phyloP scores from a whole-genome alignment of 805 yeast species.

The Ogataea paradorogensis region DNA sequence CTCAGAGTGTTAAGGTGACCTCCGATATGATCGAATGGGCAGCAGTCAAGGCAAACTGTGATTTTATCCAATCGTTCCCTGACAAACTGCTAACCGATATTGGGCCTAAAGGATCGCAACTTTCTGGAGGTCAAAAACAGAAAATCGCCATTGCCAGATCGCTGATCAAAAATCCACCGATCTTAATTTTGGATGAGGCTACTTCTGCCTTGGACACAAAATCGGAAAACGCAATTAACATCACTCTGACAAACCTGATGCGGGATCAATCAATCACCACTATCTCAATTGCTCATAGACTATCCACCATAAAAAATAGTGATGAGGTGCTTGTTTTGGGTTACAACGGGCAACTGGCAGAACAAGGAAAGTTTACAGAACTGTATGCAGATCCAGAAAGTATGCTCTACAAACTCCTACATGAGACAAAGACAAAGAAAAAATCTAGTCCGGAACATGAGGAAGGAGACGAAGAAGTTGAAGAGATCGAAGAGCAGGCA shows the following conservation, averaged over 20 bases:
- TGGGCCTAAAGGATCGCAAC: constrained; percentile 69
- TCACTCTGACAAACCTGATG: constrained; percentile 59
- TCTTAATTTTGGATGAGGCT: constrained; percentile 72
- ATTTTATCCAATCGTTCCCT: constrained; percentile 73
- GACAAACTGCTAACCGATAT: constrained; percentile 77
- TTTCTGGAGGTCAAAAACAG: constrained; percentile 79
- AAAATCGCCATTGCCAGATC: constrained; percentile 76
- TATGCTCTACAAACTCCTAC: constrained; percentile 32
- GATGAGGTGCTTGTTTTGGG: constrained; percentile 81
- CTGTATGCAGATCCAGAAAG: constrained; percentile 43
- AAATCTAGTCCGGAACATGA: constrained; percentile 14
- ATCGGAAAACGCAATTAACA: constrained; percentile 81
- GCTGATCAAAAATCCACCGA: constrained; percentile 60
- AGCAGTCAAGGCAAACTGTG: constrained; percentile 69
- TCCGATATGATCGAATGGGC: constrained; percentile 64
- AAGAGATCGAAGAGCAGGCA: constrained; percentile 12
- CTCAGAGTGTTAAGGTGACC: constrained; percentile 47
- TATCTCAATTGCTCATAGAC: constrained; percentile 87
- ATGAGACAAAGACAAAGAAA: constrained; percentile 25
- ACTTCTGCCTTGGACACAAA: constrained; percentile 91
- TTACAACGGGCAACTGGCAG: constrained; percentile 71
- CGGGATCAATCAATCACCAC: constrained; percentile 62
- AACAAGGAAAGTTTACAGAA: constrained; percentile 65
- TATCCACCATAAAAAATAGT: constrained; percentile 82
- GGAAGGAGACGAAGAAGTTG: constrained; percentile 10